Evolutionary conservation across 345 rosid genomes (phyloP).

Genomic region (Laguncularia racemosa): DNA sequence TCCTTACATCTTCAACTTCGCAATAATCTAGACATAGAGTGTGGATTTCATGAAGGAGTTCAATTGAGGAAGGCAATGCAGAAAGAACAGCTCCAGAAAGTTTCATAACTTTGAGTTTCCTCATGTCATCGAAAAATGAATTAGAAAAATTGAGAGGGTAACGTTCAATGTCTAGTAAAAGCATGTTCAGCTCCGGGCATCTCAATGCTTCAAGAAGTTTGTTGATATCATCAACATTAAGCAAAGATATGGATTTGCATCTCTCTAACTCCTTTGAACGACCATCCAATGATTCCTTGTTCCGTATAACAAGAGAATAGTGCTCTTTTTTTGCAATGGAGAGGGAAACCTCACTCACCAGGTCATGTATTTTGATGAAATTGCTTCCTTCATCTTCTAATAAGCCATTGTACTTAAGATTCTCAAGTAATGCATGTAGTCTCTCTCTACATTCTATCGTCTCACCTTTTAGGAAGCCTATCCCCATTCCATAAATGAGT

Average conservation of each 20-base stretch:
- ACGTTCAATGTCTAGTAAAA: background rate
- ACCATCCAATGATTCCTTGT: background rate
- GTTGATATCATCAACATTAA: background rate
- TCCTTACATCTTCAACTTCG: constrained; percentile 6
- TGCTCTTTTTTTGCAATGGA: constrained; percentile 11
- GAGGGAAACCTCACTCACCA: constrained; percentile 9
- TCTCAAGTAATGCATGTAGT: background rate
- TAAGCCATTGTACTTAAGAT: constrained; percentile 15
- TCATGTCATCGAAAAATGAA: constrained; percentile 7
- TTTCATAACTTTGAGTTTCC: constrained; percentile 17
- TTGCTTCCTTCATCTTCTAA: background rate
- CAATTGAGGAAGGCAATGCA: constrained; percentile 2
- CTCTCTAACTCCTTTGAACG: background rate
- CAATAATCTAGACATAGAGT: constrained; percentile 8
- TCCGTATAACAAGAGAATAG: background rate
- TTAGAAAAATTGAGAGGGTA: background rate
- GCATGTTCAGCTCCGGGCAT: constrained; percentile 9
- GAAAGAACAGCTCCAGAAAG: background rate
- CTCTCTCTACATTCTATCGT: constrained; percentile 6
- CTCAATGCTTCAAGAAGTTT: constrained; percentile 10
- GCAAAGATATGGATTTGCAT: constrained; percentile 6
- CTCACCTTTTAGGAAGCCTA: constrained; percentile 7
- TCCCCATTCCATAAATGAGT: constrained; percentile 10
- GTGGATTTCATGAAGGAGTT: background rate
- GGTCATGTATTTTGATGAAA: constrained; percentile 17